Evolutionary conservation across 2,329 filamentous ascomycete species (phyloP), one percentile per base, ranked within the genome.

Genomic region (Botrytis aclada): DNA sequence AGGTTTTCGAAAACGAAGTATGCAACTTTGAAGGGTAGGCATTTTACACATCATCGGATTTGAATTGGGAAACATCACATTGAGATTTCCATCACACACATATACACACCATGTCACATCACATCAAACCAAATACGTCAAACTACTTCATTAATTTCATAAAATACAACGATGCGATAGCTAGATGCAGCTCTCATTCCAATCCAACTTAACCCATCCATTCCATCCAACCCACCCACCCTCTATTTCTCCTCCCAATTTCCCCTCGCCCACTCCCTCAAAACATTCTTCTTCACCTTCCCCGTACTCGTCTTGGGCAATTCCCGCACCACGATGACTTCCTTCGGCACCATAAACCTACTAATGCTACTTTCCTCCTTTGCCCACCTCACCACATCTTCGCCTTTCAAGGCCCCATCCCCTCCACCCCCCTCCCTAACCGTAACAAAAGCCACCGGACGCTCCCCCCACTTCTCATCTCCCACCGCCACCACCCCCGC

Each of bases 231-330:
- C 20, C 58, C 34, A 4, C 10, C 5, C 10, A 22, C 29, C 3
- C 10, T 7, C 60, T 66, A 79, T 29, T 76, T 77, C 72, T 76
- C 75, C 64, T 72, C 75, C 75, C 77, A 78, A 75, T 79, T 76
- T 14, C 79, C 78, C 74, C 75, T 77, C 56, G 77, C 77, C 79
- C 79, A 80, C 77, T 93, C 92, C 74, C 96, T 85, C 72, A 99
- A 82, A 10, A 97, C 89, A 79, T 97, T 98, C 89, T 99, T 99
- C 87, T 94, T 91, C 74, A 98, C 87, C 87, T 99, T 99, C 4
- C 96, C 96, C 0, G 96, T 99, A 82, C 93, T 96, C 41, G 96
- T 99, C 88, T 99, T 99, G 16, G 96, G 96, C 76, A 99, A 85
- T 82, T 98, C 95, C 9, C 84, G 77, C n/a, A 99, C 89, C 61